Conservation (phyloP, 2,329 filamentous ascomycete species). For the Cladophialophora yegresii region DNA sequence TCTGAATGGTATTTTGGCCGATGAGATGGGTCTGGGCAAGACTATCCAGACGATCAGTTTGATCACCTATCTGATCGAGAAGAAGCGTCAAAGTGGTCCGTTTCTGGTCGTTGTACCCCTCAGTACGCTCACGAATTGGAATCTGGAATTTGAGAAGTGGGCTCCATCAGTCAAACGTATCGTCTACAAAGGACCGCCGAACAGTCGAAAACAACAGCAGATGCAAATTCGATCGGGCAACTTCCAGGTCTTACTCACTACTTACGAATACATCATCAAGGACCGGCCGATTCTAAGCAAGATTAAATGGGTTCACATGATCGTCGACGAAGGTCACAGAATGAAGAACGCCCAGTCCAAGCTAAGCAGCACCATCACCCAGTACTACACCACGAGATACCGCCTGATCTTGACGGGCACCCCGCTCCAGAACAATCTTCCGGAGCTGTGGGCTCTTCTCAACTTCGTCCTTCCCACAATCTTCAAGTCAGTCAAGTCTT, state of each 20-base stretch:
- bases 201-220: slow-evolving; percentile 82
- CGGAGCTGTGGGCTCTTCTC: slow-evolving; percentile 94
- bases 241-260: slow-evolving; percentile 95
- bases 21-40: slow-evolving; percentile 99
- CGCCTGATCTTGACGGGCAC: slow-evolving; percentile 97
- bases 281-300: slow-evolving; percentile 92
- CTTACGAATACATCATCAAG: slow-evolving; percentile 99
- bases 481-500: slow-evolving; percentile 98
- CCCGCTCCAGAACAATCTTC: slow-evolving; percentile 92
- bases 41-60: slow-evolving; percentile 98
- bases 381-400: slow-evolving; percentile 93
- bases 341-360: slow-evolving; percentile 99
- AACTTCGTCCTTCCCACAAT: slow-evolving; percentile 98
- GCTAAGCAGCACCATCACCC: slow-evolving; percentile 87
- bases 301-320: slow-evolving; percentile 99
- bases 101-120: slow-evolving; percentile 96
- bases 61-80: slow-evolving; percentile 95
- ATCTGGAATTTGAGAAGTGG: slow-evolving; percentile 98
- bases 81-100: slow-evolving; percentile 86
- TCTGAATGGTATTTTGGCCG: slow-evolving; percentile 95
- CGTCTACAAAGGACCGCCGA: slow-evolving; percentile 95
- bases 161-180: slow-evolving; percentile 82
- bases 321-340: slow-evolving; percentile 97
- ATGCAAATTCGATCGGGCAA: slow-evolving; percentile 90
- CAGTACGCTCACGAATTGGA: slow-evolving; percentile 98